Base-by-base conservation (phyloP, 2,329 filamentous ascomycete species). In the Bimuria novae-zelandiae region DNA sequence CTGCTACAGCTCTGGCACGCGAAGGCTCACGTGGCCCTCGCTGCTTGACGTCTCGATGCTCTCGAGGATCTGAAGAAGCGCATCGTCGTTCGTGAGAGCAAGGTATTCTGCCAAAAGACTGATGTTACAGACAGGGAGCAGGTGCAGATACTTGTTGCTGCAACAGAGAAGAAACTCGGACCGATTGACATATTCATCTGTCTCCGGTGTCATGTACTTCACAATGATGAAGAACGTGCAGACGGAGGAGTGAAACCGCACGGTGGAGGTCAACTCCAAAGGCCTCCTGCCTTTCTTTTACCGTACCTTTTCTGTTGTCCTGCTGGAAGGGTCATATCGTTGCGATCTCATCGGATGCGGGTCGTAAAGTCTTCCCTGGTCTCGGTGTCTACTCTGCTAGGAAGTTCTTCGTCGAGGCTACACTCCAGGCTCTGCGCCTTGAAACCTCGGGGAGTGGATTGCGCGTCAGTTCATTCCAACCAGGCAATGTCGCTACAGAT, bases 151-250 rank as follows among this genome's bases (percentile, higher is more conserved):
- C 83, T 93, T 3, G 78, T 92, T 55, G 72, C 75, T 3, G 78
- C 82, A 0, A 79, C 88, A 1, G 77, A 77, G 22, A 79, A 82
- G 40, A 77, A 86, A 61, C 84, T 92, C 0, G 89, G 89, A 0
- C 83, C 86, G 0, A 79, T 92, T 39, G 89, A 93, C 68, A 89
- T 92, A 45, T 81, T 93, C n/a, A 84, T 93, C 44, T 36, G 90
- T 89, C 65, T 90, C 89, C 0, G 89, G 89, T 30, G 89, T 93
- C 68, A 93, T 93, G 89, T 93, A 93, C 77, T 93, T 86, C 75
- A 92, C 89, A 49, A 86, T 92, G 85, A 92, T 93, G 89, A 84
- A 86, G 51, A 92, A 92, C 68, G 82, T 79, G 14, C 82, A 88
- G 58, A 83, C 79, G 0, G 87, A 89, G 4, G 86, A 93, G 64